Evolutionary conservation across 352 stramenopile genomes (phyloP).

Genomic region (Pythium dissimile): DNA sequence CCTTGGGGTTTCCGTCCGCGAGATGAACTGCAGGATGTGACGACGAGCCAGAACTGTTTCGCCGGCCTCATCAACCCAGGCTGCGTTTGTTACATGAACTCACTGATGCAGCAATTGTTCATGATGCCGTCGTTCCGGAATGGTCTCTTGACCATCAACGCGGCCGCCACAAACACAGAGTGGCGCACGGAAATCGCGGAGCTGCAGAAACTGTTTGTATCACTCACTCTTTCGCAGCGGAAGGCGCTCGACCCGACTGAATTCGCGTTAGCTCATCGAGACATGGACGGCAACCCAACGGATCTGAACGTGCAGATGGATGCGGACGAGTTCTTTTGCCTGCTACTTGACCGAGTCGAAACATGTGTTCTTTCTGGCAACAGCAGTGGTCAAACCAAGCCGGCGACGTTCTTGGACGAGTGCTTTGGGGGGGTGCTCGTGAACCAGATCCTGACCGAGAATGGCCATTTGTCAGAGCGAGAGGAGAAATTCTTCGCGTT

Average conservation of each 20-base stretch:
- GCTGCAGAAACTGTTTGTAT: slow-evolving; percentile 69
- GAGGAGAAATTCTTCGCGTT: slow-evolving; percentile 85
- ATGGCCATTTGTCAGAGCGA: slow-evolving; percentile 71
- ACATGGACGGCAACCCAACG: slow-evolving; percentile 70
- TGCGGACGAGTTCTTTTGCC: slow-evolving; percentile 77
- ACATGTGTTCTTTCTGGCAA: slow-evolving; percentile 27
- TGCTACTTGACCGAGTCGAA: slow-evolving; percentile 78
- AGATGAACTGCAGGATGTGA: slow-evolving; percentile 32
- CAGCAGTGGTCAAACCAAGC: background rate
- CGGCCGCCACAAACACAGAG: background rate
- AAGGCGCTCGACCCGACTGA: slow-evolving; percentile 52
- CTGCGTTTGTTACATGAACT: slow-evolving; percentile 99
- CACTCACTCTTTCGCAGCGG: slow-evolving; percentile 39
- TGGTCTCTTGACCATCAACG: slow-evolving; percentile 42
- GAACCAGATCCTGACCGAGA: slow-evolving; percentile 80
- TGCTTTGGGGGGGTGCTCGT: slow-evolving; percentile 34
- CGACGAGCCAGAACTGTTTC: slow-evolving; percentile 4
- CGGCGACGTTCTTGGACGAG: slow-evolving; percentile 35
- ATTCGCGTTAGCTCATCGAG: slow-evolving; percentile 66
- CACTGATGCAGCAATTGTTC: slow-evolving; percentile 96
- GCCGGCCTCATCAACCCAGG: slow-evolving; percentile 96
- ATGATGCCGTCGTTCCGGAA: slow-evolving; percentile 62
- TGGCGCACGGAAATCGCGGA: slow-evolving; percentile 56
- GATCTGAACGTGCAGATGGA: slow-evolving; percentile 81
- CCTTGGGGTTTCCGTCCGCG: slow-evolving; percentile 58